These are phyloP conservation scores for Ampelocalamus luodianensis DNA, from an alignment of 176 grass and related monocot species.

Conservation along the genomic window DNA sequence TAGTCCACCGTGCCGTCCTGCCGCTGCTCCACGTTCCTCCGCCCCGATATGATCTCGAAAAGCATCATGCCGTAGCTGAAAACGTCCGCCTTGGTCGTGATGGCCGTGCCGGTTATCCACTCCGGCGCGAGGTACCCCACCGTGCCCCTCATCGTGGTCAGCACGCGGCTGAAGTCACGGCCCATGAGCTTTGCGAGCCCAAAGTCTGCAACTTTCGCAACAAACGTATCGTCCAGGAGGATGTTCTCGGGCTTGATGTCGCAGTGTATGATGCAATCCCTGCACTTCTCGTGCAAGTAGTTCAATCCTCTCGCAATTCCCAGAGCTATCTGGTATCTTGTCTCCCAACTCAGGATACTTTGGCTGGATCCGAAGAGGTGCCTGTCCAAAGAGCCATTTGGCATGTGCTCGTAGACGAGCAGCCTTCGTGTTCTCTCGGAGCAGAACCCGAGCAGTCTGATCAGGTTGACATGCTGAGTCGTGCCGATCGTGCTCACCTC, in stretches of 20 bases:
- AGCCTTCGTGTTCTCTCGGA: background rate
- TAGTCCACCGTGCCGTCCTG: constrained; percentile 27
- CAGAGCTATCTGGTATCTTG: background rate
- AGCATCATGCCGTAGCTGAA: constrained; percentile 9
- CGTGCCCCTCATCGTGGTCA: constrained; percentile 4
- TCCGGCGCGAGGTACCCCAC: constrained; percentile 1
- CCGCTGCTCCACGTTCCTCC: constrained; percentile 39
- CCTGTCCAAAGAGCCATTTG: background rate
- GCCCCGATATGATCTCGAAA: constrained; percentile 11
- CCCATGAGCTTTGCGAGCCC: background rate
- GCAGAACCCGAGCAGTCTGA: background rate
- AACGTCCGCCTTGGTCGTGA: background rate
- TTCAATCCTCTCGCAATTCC: background rate
- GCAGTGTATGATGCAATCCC: constrained; percentile 51
- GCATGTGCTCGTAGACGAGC: constrained; percentile 6
- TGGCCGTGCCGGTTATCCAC: background rate
- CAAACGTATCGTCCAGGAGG: background rate
- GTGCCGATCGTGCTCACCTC: constrained; percentile 1
- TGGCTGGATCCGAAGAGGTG: background rate
- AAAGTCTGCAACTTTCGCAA: background rate
- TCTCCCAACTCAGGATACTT: background rate
- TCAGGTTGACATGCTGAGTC: background rate
- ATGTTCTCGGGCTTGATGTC: constrained; percentile 68
- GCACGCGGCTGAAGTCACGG: background rate
- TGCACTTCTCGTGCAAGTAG: background rate